Conservation (phyloP, 1,284 basidiomycete genomes). For the Apiotrichum porosum region DNA sequence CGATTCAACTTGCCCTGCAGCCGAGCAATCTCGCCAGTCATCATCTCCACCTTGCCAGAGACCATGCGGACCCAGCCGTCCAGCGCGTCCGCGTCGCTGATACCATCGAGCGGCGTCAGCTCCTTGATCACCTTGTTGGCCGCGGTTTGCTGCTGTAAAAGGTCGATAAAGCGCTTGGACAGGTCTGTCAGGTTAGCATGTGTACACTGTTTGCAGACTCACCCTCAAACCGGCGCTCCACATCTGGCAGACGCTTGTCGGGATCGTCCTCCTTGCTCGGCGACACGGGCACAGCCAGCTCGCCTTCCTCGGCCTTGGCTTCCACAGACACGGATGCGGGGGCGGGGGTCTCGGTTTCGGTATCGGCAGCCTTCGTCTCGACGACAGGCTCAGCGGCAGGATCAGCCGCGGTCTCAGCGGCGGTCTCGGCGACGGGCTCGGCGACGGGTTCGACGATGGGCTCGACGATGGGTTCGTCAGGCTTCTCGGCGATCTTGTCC, state of each 20-base stretch:
- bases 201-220: not conserved
- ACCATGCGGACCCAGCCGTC: conserved; percentile 68
- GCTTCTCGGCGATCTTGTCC: not conserved
- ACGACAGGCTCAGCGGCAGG: not conserved
- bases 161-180: conserved; percentile 29
- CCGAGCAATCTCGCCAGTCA: conserved; percentile 60
- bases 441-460: not conserved
- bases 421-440: not conserved
- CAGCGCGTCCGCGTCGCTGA: conserved; percentile 62
- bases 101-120: conserved; percentile 63
- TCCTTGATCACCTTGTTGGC: conserved; percentile 69
- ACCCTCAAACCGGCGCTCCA: conserved; percentile 35
- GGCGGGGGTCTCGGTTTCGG: not conserved
- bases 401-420: not conserved
- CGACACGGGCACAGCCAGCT: conserved; percentile 2
- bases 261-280: conserved; percentile 8
- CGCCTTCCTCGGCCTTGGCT: too few species aligned
- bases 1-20: conserved; percentile 66
- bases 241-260: conserved; percentile 19
- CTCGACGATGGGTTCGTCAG: not conserved
- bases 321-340: too few species aligned
- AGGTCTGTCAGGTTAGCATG: conserved; percentile 23
- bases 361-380: not conserved
- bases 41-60: conserved; percentile 64
- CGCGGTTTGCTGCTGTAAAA: conserved; percentile 45